A percentile compares a stretch with the other conserved stretches of the same genome.
Evolutionary conservation across 148 eudicot genomes (phyloP).

Genomic region (Drosera capensis): DNA sequence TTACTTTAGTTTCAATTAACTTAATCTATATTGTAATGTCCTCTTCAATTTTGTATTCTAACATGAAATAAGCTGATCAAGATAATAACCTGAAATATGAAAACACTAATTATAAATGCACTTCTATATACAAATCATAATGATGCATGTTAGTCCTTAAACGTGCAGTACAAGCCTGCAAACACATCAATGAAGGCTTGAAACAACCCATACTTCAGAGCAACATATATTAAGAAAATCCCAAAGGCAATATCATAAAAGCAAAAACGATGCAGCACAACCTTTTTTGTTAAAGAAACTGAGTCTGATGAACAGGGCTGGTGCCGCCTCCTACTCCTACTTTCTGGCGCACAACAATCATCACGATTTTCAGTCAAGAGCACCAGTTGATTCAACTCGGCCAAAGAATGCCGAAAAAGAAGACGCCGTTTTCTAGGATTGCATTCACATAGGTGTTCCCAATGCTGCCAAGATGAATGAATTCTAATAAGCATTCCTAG

Average conservation of each 20-base stretch:
- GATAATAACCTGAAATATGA: no score
- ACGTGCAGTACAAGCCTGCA: no score
- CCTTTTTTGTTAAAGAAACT: conserved; percentile 68
- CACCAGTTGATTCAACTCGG: conserved; percentile 53
- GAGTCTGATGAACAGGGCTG: conserved; percentile 21
- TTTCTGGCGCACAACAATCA: conserved; percentile 15
- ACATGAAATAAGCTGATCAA: no score
- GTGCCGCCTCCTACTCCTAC: conserved; percentile 21
- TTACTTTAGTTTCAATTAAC: no score
- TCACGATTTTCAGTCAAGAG: conserved; percentile 20
- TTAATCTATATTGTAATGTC: no score
- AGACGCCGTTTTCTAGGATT: conserved; percentile 54
- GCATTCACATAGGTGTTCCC: conserved; percentile 95
- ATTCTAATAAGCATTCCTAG: no score
- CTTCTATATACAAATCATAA: no score
- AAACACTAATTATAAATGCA: no score
- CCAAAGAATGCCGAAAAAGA: conserved; percentile 72
- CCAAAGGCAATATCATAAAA: neutral
- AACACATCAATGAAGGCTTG: no score
- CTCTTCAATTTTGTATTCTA: no score
- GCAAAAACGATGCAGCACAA: conserved; percentile 5
- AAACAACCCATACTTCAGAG: no score
- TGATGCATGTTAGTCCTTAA: no score
- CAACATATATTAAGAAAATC: conserved; percentile 14
- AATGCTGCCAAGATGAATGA: conserved; percentile 49